phyloP scores from a whole-genome alignment of 2,329 filamentous ascomycete species.

The Claviceps humidiphila region DNA sequence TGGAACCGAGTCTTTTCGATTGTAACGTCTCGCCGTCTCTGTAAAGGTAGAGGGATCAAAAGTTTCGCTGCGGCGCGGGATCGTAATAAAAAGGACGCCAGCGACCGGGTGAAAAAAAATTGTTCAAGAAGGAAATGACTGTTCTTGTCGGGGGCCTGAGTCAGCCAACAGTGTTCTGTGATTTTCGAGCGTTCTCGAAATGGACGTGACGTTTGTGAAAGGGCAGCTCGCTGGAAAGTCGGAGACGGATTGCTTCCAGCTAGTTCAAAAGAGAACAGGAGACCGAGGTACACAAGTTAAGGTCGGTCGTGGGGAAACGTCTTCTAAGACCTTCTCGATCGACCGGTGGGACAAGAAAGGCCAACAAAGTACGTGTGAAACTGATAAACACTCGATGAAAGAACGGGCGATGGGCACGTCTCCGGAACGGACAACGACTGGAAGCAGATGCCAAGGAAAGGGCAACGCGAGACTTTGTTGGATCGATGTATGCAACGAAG shows the following conservation, averaged over 20 bases:
- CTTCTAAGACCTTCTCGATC: neutral
- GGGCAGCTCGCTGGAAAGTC: conserved; percentile 19
- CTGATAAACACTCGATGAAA: conserved; percentile 17
- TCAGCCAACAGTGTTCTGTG: neutral
- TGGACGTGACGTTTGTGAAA: conserved; percentile 12
- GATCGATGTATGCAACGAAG: conserved; percentile 12
- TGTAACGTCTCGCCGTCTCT: too few species aligned
- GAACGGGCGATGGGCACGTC: conserved; percentile 13
- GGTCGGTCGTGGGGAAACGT: neutral
- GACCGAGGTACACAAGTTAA: conserved; percentile 5
- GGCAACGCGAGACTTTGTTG: conserved; percentile 9
- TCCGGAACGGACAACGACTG: conserved; percentile 10
- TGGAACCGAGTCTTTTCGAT: neutral
- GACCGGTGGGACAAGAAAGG: neutral
- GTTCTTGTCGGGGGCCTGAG: conserved; percentile 18
- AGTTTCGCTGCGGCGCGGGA: conserved; percentile 16
- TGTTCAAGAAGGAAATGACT: conserved; percentile 19
- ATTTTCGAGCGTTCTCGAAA: neutral
- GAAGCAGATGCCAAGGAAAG: conserved; percentile 9
- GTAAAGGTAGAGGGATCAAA: conserved; percentile 6
- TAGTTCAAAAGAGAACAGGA: conserved; percentile 20
- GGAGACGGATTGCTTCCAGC: conserved; percentile 15
- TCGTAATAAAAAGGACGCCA: conserved; percentile 39
- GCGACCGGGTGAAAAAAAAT: conserved; percentile 31
- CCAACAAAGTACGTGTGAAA: conserved; percentile 4